Conservation (phyloP, 805 yeast genomes). For the Saturnispora ahearnii region DNA sequence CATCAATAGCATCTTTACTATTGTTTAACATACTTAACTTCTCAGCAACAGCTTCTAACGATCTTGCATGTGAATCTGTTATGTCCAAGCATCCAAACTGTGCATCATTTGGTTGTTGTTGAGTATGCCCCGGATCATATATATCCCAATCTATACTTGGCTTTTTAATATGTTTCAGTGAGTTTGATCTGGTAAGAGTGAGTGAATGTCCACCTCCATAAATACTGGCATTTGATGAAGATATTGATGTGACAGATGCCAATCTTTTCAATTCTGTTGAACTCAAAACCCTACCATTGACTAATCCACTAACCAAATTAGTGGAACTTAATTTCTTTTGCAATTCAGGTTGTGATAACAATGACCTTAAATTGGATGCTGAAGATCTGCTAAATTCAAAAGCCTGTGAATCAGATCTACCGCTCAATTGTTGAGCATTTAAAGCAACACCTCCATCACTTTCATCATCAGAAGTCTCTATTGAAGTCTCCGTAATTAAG, state of each 20-base stretch:
- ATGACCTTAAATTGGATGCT: slow-evolving; percentile 1
- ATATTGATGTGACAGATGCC: slow-evolving; percentile 4
- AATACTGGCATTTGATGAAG: background rate
- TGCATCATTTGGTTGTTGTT: slow-evolving; percentile 1
- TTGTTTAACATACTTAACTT: background rate
- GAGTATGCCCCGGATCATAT: slow-evolving; percentile 7
- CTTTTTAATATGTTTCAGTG: slow-evolving; percentile 12
- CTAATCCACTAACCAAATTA: background rate
- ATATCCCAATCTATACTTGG: slow-evolving; percentile 17
- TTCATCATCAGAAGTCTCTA: slow-evolving; percentile 13
- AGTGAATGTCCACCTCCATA: background rate
- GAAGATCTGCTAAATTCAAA: slow-evolving; percentile 20
- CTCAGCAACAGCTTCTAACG: background rate
- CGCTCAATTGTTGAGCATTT: slow-evolving; percentile 12
- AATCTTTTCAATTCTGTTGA: slow-evolving; percentile 8
- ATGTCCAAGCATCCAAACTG: slow-evolving; percentile 1
- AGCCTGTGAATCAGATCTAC: slow-evolving; percentile 26
- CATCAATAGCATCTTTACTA: background rate
- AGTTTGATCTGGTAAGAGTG: background rate
- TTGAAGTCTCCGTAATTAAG: background rate
- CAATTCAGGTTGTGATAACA: slow-evolving; percentile 2
- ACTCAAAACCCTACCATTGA: slow-evolving; percentile 1
- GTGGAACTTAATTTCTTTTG: slow-evolving; percentile 1
- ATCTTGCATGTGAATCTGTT: background rate
- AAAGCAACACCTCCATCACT: background rate